Evolutionary conservation across 1,284 basidiomycete species (phyloP).

Genomic region (Ustilago trichophora): DNA sequence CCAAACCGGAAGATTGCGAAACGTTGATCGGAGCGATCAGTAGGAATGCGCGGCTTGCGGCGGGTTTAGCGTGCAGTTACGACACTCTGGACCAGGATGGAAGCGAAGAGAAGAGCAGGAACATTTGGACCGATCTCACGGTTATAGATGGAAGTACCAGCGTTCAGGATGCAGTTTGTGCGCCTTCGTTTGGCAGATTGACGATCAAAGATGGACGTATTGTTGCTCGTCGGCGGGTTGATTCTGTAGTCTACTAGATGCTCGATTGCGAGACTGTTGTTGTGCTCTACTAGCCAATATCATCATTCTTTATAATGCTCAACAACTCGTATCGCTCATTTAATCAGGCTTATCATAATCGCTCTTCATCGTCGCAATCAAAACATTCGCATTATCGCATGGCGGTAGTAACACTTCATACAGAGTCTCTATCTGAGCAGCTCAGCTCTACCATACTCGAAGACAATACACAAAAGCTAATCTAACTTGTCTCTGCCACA

Average conservation of each 20-base stretch:
- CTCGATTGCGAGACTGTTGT: no score
- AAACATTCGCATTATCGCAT: no score
- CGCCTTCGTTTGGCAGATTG: conserved; percentile 13
- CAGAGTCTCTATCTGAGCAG: no score
- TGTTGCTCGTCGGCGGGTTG: conserved; percentile 7
- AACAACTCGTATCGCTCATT: no score
- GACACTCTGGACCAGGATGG: background rate
- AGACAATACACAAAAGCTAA: no score
- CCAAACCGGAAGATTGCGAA: conserved; percentile 16
- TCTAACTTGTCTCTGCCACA: no score
- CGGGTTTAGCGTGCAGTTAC: background rate
- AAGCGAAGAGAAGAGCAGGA: background rate
- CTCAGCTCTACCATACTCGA: no score
- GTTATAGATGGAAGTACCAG: conserved; percentile 5
- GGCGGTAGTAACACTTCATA: no score
- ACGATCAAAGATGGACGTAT: conserved; percentile 13
- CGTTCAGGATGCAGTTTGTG: conserved; percentile 15
- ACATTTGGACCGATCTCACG: conserved; percentile 8
- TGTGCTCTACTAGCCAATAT: no score
- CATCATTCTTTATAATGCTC: no score
- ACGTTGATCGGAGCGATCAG: conserved; percentile 14
- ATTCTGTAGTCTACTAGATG: conserved; percentile 3
- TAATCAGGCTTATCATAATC: no score
- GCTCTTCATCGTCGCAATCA: no score
- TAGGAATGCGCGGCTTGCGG: background rate